These are phyloP conservation scores for Larix sibirica DNA, from an alignment of 83 land plant genomes.

Conservation along the genomic window DNA sequence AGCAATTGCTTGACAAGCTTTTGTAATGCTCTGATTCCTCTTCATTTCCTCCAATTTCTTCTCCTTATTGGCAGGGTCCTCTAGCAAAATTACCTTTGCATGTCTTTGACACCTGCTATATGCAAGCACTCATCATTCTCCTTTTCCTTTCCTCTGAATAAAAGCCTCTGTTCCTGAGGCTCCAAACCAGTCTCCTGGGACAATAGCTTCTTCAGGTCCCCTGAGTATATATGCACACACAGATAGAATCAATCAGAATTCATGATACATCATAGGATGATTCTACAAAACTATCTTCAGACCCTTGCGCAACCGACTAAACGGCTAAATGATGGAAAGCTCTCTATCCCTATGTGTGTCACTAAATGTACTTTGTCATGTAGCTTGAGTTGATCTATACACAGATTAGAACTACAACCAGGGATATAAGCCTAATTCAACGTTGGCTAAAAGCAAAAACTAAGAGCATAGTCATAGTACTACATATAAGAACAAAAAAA, in stretches of 20 bases:
- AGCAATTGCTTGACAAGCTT: slow-evolving; percentile 44
- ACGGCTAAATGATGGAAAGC: too few species aligned
- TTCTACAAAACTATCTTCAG: too few species aligned
- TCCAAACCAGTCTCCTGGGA: slow-evolving; percentile 64
- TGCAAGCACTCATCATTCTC: slow-evolving; percentile 60
- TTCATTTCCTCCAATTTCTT: slow-evolving; percentile 41
- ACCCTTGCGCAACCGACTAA: too few species aligned
- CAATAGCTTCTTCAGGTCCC: slow-evolving; percentile 66
- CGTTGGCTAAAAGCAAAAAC: too few species aligned
- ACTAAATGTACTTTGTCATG: too few species aligned
- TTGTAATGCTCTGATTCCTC: slow-evolving; percentile 35
- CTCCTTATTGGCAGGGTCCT: slow-evolving; percentile 66
- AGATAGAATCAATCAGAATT: not conserved
- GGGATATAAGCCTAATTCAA: too few species aligned
- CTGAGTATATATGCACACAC: slow-evolving; percentile 29
- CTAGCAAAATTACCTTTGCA: slow-evolving; percentile 74
- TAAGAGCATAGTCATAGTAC: too few species aligned
- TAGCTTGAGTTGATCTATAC: too few species aligned
- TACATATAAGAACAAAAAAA: too few species aligned
- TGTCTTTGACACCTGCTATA: slow-evolving; percentile 68
- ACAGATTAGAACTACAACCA: too few species aligned
- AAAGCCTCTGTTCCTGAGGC: slow-evolving; percentile 65
- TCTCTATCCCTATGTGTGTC: too few species aligned
- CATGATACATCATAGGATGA: not conserved
- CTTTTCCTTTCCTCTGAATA: slow-evolving; percentile 77